Conservation (phyloP, 2,329 filamentous ascomycete species). For the Penicillium brevicompactum region DNA sequence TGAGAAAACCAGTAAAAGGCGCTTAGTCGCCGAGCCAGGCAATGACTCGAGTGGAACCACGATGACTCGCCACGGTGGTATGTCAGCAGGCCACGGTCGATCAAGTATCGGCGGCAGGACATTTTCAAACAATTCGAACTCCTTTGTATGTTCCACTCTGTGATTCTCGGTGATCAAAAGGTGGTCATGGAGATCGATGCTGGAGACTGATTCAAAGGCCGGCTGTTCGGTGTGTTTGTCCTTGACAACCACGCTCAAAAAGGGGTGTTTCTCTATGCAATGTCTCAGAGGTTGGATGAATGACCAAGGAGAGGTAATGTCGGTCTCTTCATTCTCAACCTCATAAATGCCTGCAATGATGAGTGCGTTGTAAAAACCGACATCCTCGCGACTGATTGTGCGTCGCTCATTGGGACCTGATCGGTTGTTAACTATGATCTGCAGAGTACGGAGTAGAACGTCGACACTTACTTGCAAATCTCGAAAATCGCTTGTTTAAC, state of each 20-base stretch:
- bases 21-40: background rate
- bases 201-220: constrained; percentile 31
- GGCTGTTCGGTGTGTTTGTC: constrained; percentile 42
- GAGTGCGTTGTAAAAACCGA: constrained; percentile 44
- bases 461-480: background rate
- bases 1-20: constrained; percentile 42
- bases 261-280: constrained; percentile 44
- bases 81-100: constrained; percentile 25
- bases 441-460: too few species aligned
- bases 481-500: background rate
- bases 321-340: constrained; percentile 9
- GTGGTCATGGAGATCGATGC: constrained; percentile 43
- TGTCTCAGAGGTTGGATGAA: constrained; percentile 36
- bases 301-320: constrained; percentile 21
- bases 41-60: constrained; percentile 27
- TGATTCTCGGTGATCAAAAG: constrained; percentile 29
- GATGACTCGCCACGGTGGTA: constrained; percentile 48
- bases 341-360: constrained; percentile 41
- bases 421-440: background rate
- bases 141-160: background rate
- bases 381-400: constrained; percentile 43
- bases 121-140: constrained; percentile 19
- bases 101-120: constrained; percentile 36
- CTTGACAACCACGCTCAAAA: constrained; percentile 39
- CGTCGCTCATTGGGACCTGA: constrained; percentile 46